These are phyloP conservation scores for Apiospora aurea DNA, from an alignment of 2,329 filamentous ascomycete species.

Conservation along the genomic window DNA sequence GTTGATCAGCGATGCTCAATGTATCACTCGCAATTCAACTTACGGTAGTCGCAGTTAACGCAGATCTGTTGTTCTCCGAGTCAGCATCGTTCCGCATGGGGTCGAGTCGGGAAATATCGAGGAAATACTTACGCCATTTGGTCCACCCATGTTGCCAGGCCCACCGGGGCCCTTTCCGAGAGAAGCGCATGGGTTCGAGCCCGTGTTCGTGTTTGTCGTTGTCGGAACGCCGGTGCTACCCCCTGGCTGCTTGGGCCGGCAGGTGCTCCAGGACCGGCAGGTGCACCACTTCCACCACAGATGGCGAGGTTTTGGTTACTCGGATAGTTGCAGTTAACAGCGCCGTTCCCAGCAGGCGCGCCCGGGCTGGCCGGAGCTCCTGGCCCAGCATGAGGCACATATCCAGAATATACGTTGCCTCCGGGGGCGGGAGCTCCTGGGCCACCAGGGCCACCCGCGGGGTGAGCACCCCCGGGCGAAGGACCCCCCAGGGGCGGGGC, in stretches of 20 bases:
- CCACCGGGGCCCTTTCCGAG: not conserved
- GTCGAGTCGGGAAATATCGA: too few relatives aligned
- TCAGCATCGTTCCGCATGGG: not conserved
- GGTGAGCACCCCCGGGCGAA: not conserved
- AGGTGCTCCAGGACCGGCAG: too few relatives aligned
- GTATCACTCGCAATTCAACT: not conserved
- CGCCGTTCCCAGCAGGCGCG: not conserved
- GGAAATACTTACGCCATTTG: not conserved
- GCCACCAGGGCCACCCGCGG: not conserved
- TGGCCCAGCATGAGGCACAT: not conserved
- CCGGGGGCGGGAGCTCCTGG: not conserved
- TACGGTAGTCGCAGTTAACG: slow-evolving; percentile 7
- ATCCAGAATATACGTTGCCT: too few relatives aligned
- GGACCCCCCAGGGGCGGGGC: not conserved
- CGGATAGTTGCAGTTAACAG: not conserved
- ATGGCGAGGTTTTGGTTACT: not conserved
- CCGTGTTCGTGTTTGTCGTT: not conserved
- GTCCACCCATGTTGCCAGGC: not conserved
- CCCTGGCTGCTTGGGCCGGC: too few relatives aligned
- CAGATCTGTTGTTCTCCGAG: not conserved
- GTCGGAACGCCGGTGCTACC: not conserved
- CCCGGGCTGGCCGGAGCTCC: not conserved
- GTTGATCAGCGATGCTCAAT: not conserved
- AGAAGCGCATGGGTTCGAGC: slow-evolving; percentile 1
- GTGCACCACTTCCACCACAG: not conserved